A percentile compares a stretch with the other conserved stretches of the same genome.
Evolutionary conservation across 495 filamentous ascomycete species (phyloP).

Genomic region (Aspergillus biplanus): DNA sequence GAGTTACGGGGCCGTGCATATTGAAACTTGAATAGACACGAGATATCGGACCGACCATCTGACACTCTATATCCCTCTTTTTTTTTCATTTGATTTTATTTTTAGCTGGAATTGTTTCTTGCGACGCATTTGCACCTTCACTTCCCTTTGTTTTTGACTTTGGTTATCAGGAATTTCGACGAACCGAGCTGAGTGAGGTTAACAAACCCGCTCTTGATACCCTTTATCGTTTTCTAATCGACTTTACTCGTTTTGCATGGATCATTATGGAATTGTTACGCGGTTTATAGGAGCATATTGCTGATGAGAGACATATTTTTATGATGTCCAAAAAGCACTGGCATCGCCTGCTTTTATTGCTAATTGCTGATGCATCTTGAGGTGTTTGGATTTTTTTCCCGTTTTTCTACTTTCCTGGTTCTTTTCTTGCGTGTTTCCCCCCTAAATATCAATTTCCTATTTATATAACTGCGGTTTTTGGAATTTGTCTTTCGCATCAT

Average conservation of each 20-base stretch:
- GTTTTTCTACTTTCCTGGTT: slow-evolving; percentile 15
- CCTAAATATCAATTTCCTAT: slow-evolving; percentile 9
- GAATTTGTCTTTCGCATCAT: background rate
- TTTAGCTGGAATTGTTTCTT: background rate
- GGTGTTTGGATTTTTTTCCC: slow-evolving; percentile 17
- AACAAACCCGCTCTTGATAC: slow-evolving; percentile 26
- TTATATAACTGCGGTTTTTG: slow-evolving; percentile 1
- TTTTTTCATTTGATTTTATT: background rate
- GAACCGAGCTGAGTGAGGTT: slow-evolving; percentile 23
- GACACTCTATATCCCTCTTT: slow-evolving; percentile 14
- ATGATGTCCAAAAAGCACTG: slow-evolving; percentile 8
- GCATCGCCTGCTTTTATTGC: slow-evolving; percentile 10
- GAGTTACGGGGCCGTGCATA: slow-evolving; percentile 34
- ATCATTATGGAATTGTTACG: slow-evolving; percentile 14
- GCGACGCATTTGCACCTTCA: too few relatives aligned
- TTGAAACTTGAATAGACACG: slow-evolving; percentile 34
- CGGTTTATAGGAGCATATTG: slow-evolving; percentile 11
- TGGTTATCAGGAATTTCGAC: slow-evolving; percentile 11
- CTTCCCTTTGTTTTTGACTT: slow-evolving; percentile 17
- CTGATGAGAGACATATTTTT: background rate
- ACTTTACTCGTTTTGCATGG: slow-evolving; percentile 22
- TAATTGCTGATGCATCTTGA: slow-evolving; percentile 14
- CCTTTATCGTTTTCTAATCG: slow-evolving; percentile 25
- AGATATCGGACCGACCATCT: slow-evolving; percentile 13
- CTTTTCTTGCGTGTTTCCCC: slow-evolving; percentile 9